Evolutionary conservation across 306 rosid species (phyloP), one percentile per base, ranked within the genome.

Genomic region (Sechiopsis laciniata): DNA sequence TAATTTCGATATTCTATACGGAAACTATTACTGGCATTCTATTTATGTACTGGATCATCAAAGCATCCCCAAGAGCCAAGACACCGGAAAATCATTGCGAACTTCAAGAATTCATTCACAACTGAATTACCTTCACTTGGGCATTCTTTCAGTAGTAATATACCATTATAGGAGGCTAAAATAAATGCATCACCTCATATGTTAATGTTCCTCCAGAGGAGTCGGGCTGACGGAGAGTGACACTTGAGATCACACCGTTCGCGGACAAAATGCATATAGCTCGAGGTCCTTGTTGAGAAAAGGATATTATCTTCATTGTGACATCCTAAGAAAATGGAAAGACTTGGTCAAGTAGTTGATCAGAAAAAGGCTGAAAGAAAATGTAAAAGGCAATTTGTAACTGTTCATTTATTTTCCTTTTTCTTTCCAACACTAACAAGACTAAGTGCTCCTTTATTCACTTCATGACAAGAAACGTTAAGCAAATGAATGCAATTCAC

Each of bases 201-300:
- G 97, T 90, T 81, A 93, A 79, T 75, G 98, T 93, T 71, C 91
- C 91, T 6, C 91, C 91, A 46, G 88, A 87, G 22, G 91, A 87
- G 55, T 93, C 93, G n/a, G 98, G 96, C 79, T 93, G 98, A 78
- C 96, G 96, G 74, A 93, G 93, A 22, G 96, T 93, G 63, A 88
- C 97, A 50, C 98, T 90, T 17, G 96, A 90, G 82, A 93, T 93
- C 59, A 90, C 89, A 69, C 98, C 98, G 80, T 84, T 90, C 3
- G 98, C 98, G 5, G 98, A 90, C 69, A 93, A 90, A 79, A 93
- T 84, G 83, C 98, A 93, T 55, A 93, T 83, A 42, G 96, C 86
- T 83, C 89, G 90, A 35, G 97, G 96, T 57, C 97, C 98, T 88
- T 93, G 98, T 84, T 88, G 98, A 69, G 98, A 93, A 85, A 93